These are phyloP conservation scores for Fibroporia radiculosa DNA, from an alignment of 768 basidiomycete species.

Conservation along the genomic window DNA sequence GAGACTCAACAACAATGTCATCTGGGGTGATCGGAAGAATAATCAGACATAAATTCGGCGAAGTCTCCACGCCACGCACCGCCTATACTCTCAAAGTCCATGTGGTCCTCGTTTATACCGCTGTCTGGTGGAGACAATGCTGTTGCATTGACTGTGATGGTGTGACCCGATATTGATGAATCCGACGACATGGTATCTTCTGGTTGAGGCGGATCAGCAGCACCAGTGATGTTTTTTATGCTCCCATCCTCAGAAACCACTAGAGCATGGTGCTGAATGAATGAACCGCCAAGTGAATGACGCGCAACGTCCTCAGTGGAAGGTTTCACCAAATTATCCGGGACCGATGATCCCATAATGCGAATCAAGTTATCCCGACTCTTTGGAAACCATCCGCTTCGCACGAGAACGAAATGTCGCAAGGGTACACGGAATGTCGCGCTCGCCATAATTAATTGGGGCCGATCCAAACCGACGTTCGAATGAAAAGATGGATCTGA, in stretches of 20 bases:
- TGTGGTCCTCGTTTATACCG: no score
- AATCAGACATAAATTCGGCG: no score
- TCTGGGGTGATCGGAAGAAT: no score
- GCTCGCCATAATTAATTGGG: conserved; percentile 63
- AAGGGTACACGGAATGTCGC: conserved; percentile 59
- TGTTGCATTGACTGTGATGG: no score
- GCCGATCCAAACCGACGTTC: conserved; percentile 18
- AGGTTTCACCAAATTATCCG: conserved; percentile 2
- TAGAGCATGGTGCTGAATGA: conserved; percentile 46
- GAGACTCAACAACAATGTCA: conserved; percentile 36
- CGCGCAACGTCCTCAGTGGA: conserved; percentile 6
- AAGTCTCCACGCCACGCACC: no score
- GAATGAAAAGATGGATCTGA: background rate
- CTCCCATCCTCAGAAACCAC: conserved; percentile 47
- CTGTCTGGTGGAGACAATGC: no score
- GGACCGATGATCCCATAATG: conserved; percentile 12
- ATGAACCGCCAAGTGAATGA: conserved; percentile 8
- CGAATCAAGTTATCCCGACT: conserved; percentile 12
- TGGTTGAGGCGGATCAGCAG: no score
- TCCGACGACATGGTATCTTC: no score
- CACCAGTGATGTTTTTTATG: conserved; percentile 48
- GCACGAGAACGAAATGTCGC: conserved; percentile 42
- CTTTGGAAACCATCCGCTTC: conserved; percentile 50
- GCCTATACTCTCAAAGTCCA: no score
- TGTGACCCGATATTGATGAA: no score